Conservation (phyloP, 495 filamentous ascomycete species). For the Tuber brumale region DNA sequence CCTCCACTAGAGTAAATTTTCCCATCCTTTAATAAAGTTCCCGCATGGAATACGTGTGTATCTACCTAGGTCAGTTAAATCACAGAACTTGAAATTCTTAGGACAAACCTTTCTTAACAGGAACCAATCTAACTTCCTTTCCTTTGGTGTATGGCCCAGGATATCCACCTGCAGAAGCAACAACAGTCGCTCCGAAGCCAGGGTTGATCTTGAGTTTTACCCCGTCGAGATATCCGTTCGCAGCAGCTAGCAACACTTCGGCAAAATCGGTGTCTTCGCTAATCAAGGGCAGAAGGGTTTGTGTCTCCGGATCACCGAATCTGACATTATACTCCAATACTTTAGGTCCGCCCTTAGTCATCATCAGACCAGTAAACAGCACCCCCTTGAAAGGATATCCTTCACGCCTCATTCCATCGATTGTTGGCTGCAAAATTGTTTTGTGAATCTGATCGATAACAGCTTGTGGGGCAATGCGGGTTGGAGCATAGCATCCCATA, state of each 20-base stretch:
- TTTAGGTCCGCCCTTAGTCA: constrained; percentile 79
- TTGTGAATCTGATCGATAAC: constrained; percentile 70
- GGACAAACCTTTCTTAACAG: constrained; percentile 47
- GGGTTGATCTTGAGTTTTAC: constrained; percentile 61
- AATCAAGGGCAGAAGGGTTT: constrained; percentile 80
- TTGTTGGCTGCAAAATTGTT: constrained; percentile 79
- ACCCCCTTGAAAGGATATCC: constrained; percentile 72
- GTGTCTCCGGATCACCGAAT: constrained; percentile 93
- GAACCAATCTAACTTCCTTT: constrained; percentile 59
- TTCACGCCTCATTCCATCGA: constrained; percentile 80
- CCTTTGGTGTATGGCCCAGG: constrained; percentile 82
- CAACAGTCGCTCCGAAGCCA: constrained; percentile 76
- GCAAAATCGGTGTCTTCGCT: constrained; percentile 77
- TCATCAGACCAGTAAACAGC: constrained; percentile 94
- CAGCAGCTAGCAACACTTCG: constrained; percentile 82
- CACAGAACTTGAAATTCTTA: constrained; percentile 7
- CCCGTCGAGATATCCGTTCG: constrained; percentile 63
- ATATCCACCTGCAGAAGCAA: constrained; percentile 92
- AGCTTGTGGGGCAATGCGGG: constrained; percentile 67
- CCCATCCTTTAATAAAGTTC: constrained; percentile 60
- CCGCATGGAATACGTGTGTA: constrained; percentile 85
- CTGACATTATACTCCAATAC: constrained; percentile 95
- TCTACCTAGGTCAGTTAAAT: constrained; percentile 40
- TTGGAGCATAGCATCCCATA: constrained; percentile 96
- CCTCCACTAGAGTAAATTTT: constrained; percentile 73